Percentiles rank a stretch among this genome's conserved stretches.
phyloP scores from a whole-genome alignment of 169 alveolate genomes.

The Haemoproteus tartakovskyi region DNA sequence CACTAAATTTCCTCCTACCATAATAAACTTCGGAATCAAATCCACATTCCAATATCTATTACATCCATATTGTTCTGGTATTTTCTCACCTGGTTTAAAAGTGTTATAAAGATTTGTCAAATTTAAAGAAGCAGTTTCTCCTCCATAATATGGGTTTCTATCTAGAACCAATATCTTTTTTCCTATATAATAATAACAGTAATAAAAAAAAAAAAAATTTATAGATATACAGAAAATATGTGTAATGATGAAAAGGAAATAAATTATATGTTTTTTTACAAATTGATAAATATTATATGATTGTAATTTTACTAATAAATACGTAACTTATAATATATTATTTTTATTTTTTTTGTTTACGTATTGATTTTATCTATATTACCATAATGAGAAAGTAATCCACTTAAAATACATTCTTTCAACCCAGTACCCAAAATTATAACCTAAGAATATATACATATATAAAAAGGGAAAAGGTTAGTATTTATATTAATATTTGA shows the following conservation, averaged over 20 bases:
- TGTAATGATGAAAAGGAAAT: neutral
- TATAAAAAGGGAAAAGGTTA: neutral
- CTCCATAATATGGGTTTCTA: conserved; percentile 96
- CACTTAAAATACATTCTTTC: conserved; percentile 96
- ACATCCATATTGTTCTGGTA: conserved; percentile 91
- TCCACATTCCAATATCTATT: conserved; percentile 99
- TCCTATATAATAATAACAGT: no score
- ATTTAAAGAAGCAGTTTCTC: conserved; percentile 97
- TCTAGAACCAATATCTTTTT: conserved; percentile 96
- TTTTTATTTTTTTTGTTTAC: neutral
- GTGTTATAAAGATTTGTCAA: conserved; percentile 92
- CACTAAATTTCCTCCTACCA: conserved; percentile 97
- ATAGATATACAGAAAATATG: conserved; percentile 1
- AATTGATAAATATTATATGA: no score
- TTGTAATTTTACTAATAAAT: no score
- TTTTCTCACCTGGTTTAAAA: conserved; percentile 90
- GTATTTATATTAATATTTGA: neutral
- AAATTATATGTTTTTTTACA: no score
- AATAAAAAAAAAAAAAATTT: neutral
- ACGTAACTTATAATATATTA: no score
- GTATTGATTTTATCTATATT: neutral
- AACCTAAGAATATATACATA: conserved; percentile 71
- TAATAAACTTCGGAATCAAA: conserved; percentile 95
- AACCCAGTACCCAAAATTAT: conserved; percentile 98
- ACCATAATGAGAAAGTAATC: conserved; percentile 89